These are phyloP conservation scores for Fusarium mexicanum DNA, from an alignment of 2,329 filamentous ascomycete species.

Conservation along the genomic window DNA sequence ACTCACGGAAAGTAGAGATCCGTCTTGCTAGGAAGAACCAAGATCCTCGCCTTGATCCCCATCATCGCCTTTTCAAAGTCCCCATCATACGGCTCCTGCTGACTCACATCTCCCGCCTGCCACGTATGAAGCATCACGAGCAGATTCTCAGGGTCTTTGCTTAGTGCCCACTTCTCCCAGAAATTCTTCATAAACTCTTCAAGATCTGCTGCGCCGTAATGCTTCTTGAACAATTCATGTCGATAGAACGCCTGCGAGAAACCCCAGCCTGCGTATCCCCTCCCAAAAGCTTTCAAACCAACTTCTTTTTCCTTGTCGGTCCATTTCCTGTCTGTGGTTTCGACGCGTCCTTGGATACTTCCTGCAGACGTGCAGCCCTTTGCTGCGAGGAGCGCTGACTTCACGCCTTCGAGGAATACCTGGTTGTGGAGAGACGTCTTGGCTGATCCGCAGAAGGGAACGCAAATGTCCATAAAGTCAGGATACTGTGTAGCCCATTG, in stretches of 20 bases:
- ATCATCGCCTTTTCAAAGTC: conserved; percentile 73
- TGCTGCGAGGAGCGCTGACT: conserved; percentile 55
- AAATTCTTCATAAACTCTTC: conserved; percentile 80
- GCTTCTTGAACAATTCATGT: conserved; percentile 71
- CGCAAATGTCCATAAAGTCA: conserved; percentile 55
- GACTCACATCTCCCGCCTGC: conserved; percentile 77
- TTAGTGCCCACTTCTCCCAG: conserved; percentile 79
- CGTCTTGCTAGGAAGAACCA: conserved; percentile 77
- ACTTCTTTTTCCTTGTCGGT: conserved; percentile 53
- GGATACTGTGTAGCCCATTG: conserved; percentile 62
- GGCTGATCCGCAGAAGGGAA: conserved; percentile 62
- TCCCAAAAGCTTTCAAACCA: conserved; percentile 73
- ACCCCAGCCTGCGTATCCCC: conserved; percentile 84
- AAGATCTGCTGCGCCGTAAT: conserved; percentile 71
- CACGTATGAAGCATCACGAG: conserved; percentile 81
- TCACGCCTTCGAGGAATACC: conserved; percentile 65
- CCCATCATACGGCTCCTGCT: conserved; percentile 74
- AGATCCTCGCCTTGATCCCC: conserved; percentile 75
- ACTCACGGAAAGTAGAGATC: conserved; percentile 78
- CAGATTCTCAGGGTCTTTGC: conserved; percentile 80
- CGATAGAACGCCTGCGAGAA: conserved; percentile 84
- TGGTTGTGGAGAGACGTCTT: conserved; percentile 62
- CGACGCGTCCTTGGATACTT: conserved; percentile 43
- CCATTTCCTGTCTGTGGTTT: conserved; percentile 42
- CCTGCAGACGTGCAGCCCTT: conserved; percentile 62